Conservation (phyloP, 176 grass and related monocot species). For the Oryza longistaminata region DNA sequence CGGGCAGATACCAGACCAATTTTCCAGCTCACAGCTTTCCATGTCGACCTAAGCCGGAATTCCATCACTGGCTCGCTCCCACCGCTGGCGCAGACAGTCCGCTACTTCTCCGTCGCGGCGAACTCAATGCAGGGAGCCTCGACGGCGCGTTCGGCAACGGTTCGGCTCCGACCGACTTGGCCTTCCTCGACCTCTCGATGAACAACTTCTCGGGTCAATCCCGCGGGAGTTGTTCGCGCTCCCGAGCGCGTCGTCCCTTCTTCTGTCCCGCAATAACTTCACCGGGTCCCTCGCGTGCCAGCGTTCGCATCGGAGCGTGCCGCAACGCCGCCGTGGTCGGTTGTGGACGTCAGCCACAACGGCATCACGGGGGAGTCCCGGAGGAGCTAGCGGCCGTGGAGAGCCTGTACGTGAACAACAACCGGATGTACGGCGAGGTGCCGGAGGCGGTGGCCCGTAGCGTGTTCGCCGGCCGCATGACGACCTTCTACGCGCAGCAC, state of each 20-base stretch:
- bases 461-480: constrained; percentile 61
- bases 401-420: constrained; percentile 82
- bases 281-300: constrained; percentile 50
- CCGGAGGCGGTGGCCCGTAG: constrained; percentile 49
- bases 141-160: constrained; percentile 37
- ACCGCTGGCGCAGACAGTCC: constrained; percentile 44
- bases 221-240: constrained; percentile 58
- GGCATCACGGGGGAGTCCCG: constrained; percentile 60
- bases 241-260: constrained; percentile 54
- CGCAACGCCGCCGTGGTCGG: constrained; percentile 36
- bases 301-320: not conserved
- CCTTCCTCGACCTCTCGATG: constrained; percentile 67
- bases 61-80: constrained; percentile 52
- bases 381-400: constrained; percentile 51
- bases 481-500: constrained; percentile 86
- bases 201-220: constrained; percentile 69
- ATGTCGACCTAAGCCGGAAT: constrained; percentile 70
- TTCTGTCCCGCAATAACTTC: constrained; percentile 80
- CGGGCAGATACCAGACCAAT: constrained; percentile 47
- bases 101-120: constrained; percentile 60
- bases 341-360: constrained; percentile 87
- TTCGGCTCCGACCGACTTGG: constrained; percentile 33
- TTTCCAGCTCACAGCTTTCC: constrained; percentile 57
- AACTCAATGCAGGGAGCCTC: constrained; percentile 61
- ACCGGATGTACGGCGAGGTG: constrained; percentile 65